Conservation (phyloP, 495 filamentous ascomycete genomes). For the Cenococcum geophilum region DNA sequence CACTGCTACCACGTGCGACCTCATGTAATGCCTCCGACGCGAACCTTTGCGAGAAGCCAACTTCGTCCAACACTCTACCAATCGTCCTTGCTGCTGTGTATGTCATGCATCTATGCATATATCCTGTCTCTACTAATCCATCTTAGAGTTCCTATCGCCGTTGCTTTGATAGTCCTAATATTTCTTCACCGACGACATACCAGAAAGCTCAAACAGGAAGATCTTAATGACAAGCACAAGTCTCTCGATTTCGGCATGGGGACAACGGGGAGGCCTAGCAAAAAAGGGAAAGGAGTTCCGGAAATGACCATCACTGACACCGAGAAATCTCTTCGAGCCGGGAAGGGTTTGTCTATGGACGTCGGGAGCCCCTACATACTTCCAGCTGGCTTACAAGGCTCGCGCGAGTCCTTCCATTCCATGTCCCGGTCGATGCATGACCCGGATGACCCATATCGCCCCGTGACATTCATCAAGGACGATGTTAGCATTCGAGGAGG, state of each 20-base stretch:
- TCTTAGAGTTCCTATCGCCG: constrained; percentile 66
- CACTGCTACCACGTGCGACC: constrained; percentile 19
- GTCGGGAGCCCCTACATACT: constrained; percentile 81
- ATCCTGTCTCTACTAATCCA: constrained; percentile 31
- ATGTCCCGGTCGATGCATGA: constrained; percentile 64
- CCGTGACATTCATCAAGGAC: constrained; percentile 57
- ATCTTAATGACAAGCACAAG: constrained; percentile 79
- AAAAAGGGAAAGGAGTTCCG: constrained; percentile 44
- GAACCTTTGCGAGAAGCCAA: constrained; percentile 31
- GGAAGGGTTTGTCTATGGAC: constrained; percentile 76
- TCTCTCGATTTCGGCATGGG: constrained; percentile 86
- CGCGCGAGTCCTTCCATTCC: constrained; percentile 78
- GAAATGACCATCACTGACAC: constrained; percentile 42
- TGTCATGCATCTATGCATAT: constrained; percentile 39
- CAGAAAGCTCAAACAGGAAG: constrained; percentile 67
- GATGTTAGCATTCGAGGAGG: constrained; percentile 26
- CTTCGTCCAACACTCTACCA: constrained; percentile 56
- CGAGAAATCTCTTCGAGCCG: constrained; percentile 49
- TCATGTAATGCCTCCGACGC: constrained; percentile 26
- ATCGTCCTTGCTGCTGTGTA: constrained; percentile 80
- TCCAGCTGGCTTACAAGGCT: constrained; percentile 71
- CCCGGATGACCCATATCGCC: constrained; percentile 79
- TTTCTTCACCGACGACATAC: constrained; percentile 73
- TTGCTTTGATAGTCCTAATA: constrained; percentile 61
- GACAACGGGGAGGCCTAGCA: constrained; percentile 42